A percentile compares a stretch with the other conserved stretches of the same genome.
phyloP scores from a whole-genome alignment of 495 filamentous ascomycete genomes.

The Neurospora sublineolata region DNA sequence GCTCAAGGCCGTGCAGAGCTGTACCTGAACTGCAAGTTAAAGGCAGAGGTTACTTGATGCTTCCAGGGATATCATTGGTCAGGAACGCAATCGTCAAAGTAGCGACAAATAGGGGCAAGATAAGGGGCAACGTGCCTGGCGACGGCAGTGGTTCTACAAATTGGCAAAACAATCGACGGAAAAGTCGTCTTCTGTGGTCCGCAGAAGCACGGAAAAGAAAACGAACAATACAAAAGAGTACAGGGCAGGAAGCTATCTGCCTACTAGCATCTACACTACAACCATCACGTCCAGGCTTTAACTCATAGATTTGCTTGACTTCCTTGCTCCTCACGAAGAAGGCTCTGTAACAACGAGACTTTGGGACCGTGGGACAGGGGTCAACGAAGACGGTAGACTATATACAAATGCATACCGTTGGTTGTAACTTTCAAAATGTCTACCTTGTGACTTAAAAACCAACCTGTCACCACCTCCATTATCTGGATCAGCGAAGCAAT shows the following conservation, averaged over 20 bases:
- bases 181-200: neutral
- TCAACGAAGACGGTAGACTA: neutral
- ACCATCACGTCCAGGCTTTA: neutral
- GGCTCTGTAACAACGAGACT: neutral
- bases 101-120: neutral
- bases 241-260: neutral
- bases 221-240: neutral
- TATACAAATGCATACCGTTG: neutral
- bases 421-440: neutral
- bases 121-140: neutral
- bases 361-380: neutral
- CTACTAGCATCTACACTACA: neutral
- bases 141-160: neutral
- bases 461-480: neutral
- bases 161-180: neutral
- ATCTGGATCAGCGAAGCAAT: neutral
- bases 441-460: neutral
- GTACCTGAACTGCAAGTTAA: neutral
- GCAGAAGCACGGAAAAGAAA: neutral
- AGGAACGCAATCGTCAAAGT: neutral
- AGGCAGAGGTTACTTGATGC: neutral
- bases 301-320: neutral
- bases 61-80: neutral
- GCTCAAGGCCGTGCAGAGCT: neutral
- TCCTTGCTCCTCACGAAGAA: neutral